Conservation (phyloP, 2,329 filamentous ascomycete genomes). For the Aaosphaeria pasadenensis region DNA sequence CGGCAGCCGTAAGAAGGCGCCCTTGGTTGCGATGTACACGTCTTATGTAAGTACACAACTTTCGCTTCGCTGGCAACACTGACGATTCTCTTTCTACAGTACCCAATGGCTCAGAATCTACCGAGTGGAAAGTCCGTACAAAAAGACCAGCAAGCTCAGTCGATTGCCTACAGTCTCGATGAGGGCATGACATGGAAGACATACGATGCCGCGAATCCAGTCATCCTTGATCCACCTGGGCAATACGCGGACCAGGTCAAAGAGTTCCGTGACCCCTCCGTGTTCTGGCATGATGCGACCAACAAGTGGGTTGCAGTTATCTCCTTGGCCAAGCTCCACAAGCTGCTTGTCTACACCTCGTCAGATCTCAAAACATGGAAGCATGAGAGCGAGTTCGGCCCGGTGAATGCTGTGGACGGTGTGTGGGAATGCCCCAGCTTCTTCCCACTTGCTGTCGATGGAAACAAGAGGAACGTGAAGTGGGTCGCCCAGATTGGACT, state of each 20-base stretch:
- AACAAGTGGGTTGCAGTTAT: slow-evolving; percentile 2
- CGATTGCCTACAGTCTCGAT: slow-evolving; percentile 2
- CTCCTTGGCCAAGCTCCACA: slow-evolving; percentile 1
- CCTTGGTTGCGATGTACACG: slow-evolving; percentile 3
- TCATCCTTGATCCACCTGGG: slow-evolving; percentile 1
- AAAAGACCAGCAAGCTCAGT: slow-evolving; percentile 1
- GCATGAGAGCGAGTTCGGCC: slow-evolving; percentile 2
- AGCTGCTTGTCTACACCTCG: slow-evolving; percentile 2
- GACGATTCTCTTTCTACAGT: slow-evolving; percentile 1
- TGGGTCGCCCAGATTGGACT: slow-evolving; percentile 3
- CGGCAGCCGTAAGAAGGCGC: slow-evolving; percentile 1
- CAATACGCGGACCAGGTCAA: slow-evolving; percentile 2
- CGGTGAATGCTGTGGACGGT: slow-evolving; percentile 1
- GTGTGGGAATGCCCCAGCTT: slow-evolving; percentile 3
- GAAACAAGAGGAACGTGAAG: slow-evolving; percentile 1
- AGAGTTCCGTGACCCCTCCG: slow-evolving; percentile 1
- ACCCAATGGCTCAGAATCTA: slow-evolving; percentile 2
- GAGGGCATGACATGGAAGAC: slow-evolving; percentile 2
- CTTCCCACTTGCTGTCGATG: slow-evolving; percentile 2
- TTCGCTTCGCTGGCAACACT: slow-evolving; percentile 1
- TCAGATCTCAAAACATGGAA: slow-evolving; percentile 3
- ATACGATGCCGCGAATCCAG: slow-evolving; percentile 2
- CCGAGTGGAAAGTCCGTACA: slow-evolving; percentile 1
- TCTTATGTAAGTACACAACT: slow-evolving; percentile 1
- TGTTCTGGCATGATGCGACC: slow-evolving; percentile 4